Base-by-base conservation (phyloP, 2,329 filamentous ascomycete species). In the Dactylellina parvicollis region DNA sequence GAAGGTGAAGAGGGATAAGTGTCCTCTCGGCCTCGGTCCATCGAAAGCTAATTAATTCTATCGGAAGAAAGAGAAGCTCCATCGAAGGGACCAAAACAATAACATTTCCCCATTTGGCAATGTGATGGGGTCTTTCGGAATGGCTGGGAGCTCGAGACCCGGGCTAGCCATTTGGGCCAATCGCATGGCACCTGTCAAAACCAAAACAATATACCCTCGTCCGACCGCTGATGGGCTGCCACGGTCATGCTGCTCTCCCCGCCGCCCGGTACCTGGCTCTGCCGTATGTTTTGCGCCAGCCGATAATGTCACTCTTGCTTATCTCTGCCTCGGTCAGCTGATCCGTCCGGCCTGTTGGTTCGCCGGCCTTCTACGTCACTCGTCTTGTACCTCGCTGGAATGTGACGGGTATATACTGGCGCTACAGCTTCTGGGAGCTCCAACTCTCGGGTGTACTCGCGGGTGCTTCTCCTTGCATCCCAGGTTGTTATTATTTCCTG, bases 31-130 rank as follows among this genome's bases (percentile, higher is more conserved):
- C 55, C 50, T 42, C 49, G 14, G 18, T 16, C 60, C 12, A 4
- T 56, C 28, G 44, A 67, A 50, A 52, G 44, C 20, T 50, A 62
- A 28, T 59, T 44, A 46, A 22, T 46, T 28, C 44, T 14, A 26
- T 54, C 32, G 30, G 18, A 34, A 26, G 34, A 38, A 46, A 54
- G 38, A 36, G 36, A 30, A 5, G 18, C 8, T 34, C 56, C 47
- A 38, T 47, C 26, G 14, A 56, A 38, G 14, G 32, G 69, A 73
- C 46, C 52, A 73, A 74, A 74, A 74, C 70, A 74, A 74, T 69
- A 74, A 74, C 62, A 74, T 67, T 74, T 56, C 70, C 60, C 42
- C 22, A 50, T 67, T 59, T 69, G 70, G 70, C 42, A 74, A 74
- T 67, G 57, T 74, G 64, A 74, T 74, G 47, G 62, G 44, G 62